Evolutionary conservation across 202 grass and related monocot species (phyloP).

Genomic region (Schoenoplectus tabernaemontani): DNA sequence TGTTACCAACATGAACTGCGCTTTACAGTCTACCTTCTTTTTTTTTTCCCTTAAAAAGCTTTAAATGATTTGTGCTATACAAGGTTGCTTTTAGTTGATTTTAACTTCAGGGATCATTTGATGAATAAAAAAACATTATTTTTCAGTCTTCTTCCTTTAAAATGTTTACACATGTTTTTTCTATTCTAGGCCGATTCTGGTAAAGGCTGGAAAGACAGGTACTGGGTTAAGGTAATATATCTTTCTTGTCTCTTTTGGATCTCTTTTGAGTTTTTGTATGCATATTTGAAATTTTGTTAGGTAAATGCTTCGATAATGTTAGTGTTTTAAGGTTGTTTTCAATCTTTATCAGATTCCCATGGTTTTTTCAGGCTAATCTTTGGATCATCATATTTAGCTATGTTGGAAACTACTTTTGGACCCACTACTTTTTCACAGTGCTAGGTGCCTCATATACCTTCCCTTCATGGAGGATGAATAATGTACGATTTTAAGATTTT

Average conservation of each 20-base stretch:
- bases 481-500: conserved; percentile 38
- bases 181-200: conserved; percentile 58
- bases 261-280: not conserved
- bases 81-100: not conserved
- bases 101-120: not conserved
- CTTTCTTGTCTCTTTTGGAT: not conserved
- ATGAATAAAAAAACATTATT: not conserved
- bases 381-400: conserved; percentile 99
- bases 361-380: conserved; percentile 74
- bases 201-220: conserved; percentile 56
- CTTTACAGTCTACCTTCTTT: not conserved
- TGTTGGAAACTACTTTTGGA: conserved; percentile 98
- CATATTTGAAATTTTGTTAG: not conserved
- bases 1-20: not conserved
- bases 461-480: conserved; percentile 98
- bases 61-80: not conserved
- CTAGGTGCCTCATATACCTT: conserved; percentile 95
- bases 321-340: not conserved
- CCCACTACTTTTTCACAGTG: conserved; percentile 97
- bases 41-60: not conserved
- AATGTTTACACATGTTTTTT: not conserved
- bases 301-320: not conserved
- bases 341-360: not conserved
- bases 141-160: conserved; percentile 1
- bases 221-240: conserved; percentile 82